Percentiles rank a stretch among this genome's conserved stretches.
phyloP scores from a whole-genome alignment of 345 rosid species.

The Salix viminalis region DNA sequence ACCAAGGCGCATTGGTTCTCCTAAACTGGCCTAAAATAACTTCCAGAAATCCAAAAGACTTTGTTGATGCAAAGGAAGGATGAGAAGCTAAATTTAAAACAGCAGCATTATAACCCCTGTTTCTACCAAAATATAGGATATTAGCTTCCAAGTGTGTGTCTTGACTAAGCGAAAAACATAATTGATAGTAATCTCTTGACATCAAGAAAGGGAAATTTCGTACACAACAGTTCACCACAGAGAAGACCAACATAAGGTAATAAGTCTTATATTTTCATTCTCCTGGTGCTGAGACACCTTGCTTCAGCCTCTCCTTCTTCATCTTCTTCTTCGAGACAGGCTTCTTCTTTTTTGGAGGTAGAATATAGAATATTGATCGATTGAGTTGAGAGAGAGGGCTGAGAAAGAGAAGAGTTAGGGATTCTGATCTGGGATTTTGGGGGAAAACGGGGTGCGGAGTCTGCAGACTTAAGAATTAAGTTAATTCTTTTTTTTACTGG shows the following conservation, averaged over 20 bases:
- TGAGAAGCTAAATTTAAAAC: neutral
- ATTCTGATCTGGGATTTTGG: no score
- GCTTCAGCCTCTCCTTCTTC: constrained; percentile 69
- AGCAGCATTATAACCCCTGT: constrained; percentile 5
- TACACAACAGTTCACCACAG: constrained; percentile 12
- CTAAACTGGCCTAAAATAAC: neutral
- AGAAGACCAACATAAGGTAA: neutral
- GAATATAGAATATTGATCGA: neutral
- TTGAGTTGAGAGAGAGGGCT: no score
- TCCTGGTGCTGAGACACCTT: constrained; percentile 77
- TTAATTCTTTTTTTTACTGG: no score
- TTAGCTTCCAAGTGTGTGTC: constrained; percentile 8
- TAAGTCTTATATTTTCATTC: constrained; percentile 34
- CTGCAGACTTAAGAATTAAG: no score
- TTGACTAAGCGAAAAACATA: neutral
- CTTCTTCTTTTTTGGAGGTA: constrained; percentile 68
- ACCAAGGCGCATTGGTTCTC: no score
- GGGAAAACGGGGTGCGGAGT: no score
- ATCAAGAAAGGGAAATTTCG: constrained; percentile 9
- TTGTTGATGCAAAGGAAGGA: no score
- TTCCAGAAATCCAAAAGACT: neutral
- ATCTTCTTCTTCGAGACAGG: constrained; percentile 70
- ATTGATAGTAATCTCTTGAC: constrained; percentile 14
- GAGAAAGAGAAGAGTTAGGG: no score
- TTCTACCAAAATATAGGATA: constrained; percentile 21